Base-by-base conservation (phyloP, 257 asterid species). In the Cynanchum wilfordii region DNA sequence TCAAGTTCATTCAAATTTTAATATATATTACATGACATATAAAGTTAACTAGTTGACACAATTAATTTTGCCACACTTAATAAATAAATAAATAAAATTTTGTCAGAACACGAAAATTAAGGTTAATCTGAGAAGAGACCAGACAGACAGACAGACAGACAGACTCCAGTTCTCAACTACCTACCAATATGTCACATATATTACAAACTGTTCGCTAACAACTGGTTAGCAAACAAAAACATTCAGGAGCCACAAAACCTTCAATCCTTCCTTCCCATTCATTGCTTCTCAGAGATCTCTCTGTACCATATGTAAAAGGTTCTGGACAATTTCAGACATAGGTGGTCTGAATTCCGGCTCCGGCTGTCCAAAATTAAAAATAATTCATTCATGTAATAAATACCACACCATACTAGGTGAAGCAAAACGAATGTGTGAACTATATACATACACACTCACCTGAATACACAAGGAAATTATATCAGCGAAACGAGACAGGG, bases 281-380 rank as follows among this genome's bases (percentile, higher is more conserved):
- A 24, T 16, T n/a, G 24, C 25, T 22, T 57, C 63, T 83, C 76
- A 66, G 50, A 63, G 72, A 70, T 83, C 74, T 72, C 84, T 81
- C 51, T 75, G 84, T 72, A 80, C 83, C 89, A 93, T 84, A 51
- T 84, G 83, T 36, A 70, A 27, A 45, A 93, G 96, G 82, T 82
- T 89, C 68, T 90, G 92, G 40, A 93, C 97, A 27, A 93, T 90
- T 84, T 93, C 98, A 10, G 97, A 93, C 90, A 93, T 89, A 0
- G 98, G 95, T 4, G 97, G 98, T 79, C 98, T 80, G 86, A 93
- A 93, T 77, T 90, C 98, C 1, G 97, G 98, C 77, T 93, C 96
- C 38, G 87, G 80, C 98, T 93, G 90, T 73, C 87, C 69, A 58
- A 27, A 10, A 42, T 8, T 19, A 29, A 25, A 6, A 60, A 13